Evolutionary conservation across 106 monocot species (phyloP), one percentile per base, ranked within the genome.

Genomic region (Triglochin maritima): DNA sequence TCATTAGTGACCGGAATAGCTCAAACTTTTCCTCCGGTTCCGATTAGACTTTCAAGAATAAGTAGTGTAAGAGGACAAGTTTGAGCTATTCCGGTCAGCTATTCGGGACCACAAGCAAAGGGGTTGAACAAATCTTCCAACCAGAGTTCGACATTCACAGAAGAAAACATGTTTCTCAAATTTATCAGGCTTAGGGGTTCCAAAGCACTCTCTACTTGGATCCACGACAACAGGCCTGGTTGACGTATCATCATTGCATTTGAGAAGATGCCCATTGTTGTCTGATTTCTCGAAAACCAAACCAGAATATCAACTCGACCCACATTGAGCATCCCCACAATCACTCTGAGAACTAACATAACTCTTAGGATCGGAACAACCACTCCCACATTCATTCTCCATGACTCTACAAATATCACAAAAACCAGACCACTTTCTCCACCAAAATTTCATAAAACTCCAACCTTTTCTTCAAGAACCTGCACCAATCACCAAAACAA

Each of bases 71-170:
- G n/a, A n/a, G n/a, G n/a, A n/a, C n/a, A n/a, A n/a, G n/a, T n/a
- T n/a, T n/a, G n/a, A n/a, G n/a, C n/a, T n/a, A n/a, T n/a, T n/a
- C n/a, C n/a, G n/a, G n/a, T n/a, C n/a, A n/a, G 29, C 11, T 82
- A 72, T 45, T 86, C 82, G 46, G 78, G 82, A 2, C 78, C 84
- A 5, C 84, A 82, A 71, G 82, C 82, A 77, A 89, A 94, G 6
- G 86, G 82, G 63, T 94, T 71, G 55, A 94, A 94, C 41, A 79
- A 79, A 60, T 48, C n/a, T 79, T 56, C 62, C 74, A 7, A 57
- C 47, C 7, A 89, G 89, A 29, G 89, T 89, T 13, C 63, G 77
- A 50, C 76, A 80, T 4, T 47, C 68, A 0, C 17, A 67, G 41
- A 51, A 17, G 8, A 51, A 3, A 55, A 73, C 72, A 2, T 67